Evolutionary conservation across 495 filamentous ascomycete species (phyloP).

Genomic region (Hypoxylon rickii): DNA sequence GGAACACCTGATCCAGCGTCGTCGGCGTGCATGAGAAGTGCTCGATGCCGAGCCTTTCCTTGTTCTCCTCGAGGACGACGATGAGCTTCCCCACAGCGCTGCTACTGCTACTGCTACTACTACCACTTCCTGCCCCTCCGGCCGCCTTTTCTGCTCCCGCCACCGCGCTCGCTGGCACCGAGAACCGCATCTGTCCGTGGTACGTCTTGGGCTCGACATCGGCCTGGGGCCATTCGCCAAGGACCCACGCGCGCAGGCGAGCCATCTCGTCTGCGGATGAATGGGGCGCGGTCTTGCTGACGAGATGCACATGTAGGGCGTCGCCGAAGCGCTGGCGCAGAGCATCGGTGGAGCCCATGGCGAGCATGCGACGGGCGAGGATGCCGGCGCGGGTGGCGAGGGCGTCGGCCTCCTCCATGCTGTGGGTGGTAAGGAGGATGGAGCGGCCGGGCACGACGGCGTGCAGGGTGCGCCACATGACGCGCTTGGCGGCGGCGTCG

Average conservation of each 20-base stretch:
- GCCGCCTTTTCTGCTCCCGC: too few relatives aligned
- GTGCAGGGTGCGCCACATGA: slow-evolving; percentile 74
- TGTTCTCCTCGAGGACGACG: slow-evolving; percentile 68
- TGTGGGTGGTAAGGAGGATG: slow-evolving; percentile 76
- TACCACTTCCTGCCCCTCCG: too few relatives aligned
- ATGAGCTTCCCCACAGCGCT: slow-evolving; percentile 67
- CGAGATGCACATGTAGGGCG: slow-evolving; percentile 68
- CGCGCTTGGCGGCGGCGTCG: slow-evolving; percentile 72
- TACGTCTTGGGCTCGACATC: slow-evolving; percentile 72
- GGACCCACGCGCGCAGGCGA: slow-evolving; percentile 64
- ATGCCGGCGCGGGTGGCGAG: slow-evolving; percentile 73
- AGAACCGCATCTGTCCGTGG: slow-evolving; percentile 82
- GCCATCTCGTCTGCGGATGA: slow-evolving; percentile 69
- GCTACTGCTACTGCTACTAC: slow-evolving; percentile 34
- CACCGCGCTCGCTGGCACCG: slow-evolving; percentile 57
- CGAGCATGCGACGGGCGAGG: slow-evolving; percentile 71
- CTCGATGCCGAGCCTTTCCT: slow-evolving; percentile 68
- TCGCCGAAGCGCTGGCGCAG: slow-evolving; percentile 65
- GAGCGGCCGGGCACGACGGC: slow-evolving; percentile 61
- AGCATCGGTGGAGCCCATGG: slow-evolving; percentile 65
- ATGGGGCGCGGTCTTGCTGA: slow-evolving; percentile 72
- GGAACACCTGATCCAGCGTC: slow-evolving; percentile 85
- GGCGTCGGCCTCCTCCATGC: slow-evolving; percentile 80
- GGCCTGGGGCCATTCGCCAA: slow-evolving; percentile 58
- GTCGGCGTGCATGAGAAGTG: slow-evolving; percentile 82